A percentile compares a stretch with the other conserved stretches of the same genome.
Conservation (phyloP, 1,284 basidiomycete genomes). For the Lentinula novae-zelandiae region DNA sequence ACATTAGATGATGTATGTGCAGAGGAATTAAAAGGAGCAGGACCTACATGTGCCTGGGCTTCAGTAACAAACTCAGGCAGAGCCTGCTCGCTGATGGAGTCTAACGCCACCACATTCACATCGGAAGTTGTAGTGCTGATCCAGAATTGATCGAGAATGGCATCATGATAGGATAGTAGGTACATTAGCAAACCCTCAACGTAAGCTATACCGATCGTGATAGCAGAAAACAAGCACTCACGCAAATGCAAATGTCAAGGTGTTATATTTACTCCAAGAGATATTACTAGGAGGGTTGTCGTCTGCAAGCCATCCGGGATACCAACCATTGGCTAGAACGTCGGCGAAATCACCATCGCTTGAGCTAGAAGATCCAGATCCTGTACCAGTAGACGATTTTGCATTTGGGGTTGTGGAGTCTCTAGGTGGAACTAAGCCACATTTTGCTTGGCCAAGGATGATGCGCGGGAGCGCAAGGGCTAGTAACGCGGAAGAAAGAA, state of each 20-base stretch:
- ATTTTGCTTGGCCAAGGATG: background rate
- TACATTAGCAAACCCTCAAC: background rate
- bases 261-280: conserved; percentile 54
- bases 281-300: conserved; percentile 40
- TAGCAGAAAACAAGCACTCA: conserved; percentile 29
- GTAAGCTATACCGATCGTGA: background rate
- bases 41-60: conserved; percentile 46
- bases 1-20: background rate
- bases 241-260: conserved; percentile 58
- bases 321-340: conserved; percentile 52
- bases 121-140: conserved; percentile 41
- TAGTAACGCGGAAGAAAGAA: background rate
- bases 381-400: background rate
- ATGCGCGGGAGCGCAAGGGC: background rate
- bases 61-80: conserved; percentile 47
- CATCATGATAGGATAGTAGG: no score
- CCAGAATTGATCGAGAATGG: background rate
- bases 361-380: background rate
- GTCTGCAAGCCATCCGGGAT: conserved; percentile 48
- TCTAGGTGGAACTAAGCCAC: background rate
- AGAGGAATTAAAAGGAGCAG: background rate
- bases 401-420: background rate
- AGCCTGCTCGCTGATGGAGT: conserved; percentile 32
- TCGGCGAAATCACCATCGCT: conserved; percentile 15
- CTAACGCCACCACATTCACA: conserved; percentile 32